phyloP scores from a whole-genome alignment of 768 basidiomycete genomes.

The Fomitopsis pulvina region DNA sequence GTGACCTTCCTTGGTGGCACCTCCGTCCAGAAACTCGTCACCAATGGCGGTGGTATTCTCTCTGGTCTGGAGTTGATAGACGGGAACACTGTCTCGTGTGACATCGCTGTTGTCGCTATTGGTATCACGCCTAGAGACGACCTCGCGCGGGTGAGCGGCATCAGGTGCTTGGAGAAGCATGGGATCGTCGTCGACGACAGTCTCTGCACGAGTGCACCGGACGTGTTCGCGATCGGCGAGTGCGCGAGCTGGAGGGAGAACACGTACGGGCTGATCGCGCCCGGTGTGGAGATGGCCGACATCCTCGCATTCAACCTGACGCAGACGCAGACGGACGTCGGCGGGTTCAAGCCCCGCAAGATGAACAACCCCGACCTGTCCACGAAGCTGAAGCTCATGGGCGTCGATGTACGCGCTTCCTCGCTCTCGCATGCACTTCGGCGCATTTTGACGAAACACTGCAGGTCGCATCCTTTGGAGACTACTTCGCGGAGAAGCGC shows the following conservation, averaged over 20 bases:
- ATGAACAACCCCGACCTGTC: slow-evolving; percentile 64
- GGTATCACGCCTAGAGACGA: slow-evolving; percentile 71
- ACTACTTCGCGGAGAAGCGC: slow-evolving; percentile 59
- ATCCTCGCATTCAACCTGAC: slow-evolving; percentile 70
- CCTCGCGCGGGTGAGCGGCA: slow-evolving; percentile 46
- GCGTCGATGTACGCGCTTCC: slow-evolving; percentile 37
- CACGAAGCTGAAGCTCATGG: slow-evolving; percentile 65
- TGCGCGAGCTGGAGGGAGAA: slow-evolving; percentile 65
- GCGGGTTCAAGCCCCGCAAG: slow-evolving; percentile 34
- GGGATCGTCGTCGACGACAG: slow-evolving; percentile 55
- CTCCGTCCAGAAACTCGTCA: slow-evolving; percentile 31
- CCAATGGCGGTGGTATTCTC: slow-evolving; percentile 30
- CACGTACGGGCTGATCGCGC: slow-evolving; percentile 69
- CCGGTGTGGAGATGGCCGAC: slow-evolving; percentile 74
- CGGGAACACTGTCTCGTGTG: slow-evolving; percentile 37
- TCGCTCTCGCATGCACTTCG: neutral
- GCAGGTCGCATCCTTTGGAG: slow-evolving; percentile 63
- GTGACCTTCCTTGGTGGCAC: slow-evolving; percentile 45
- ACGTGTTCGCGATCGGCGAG: slow-evolving; percentile 71
- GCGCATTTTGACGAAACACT: slow-evolving; percentile 2
- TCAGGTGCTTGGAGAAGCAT: slow-evolving; percentile 40
- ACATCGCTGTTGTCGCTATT: slow-evolving; percentile 60
- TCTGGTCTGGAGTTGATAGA: slow-evolving; percentile 45
- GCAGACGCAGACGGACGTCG: slow-evolving; percentile 37
- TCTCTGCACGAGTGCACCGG: slow-evolving; percentile 47